Conservation (phyloP, 1,284 basidiomycete genomes). For the Porodaedalea pini region DNA sequence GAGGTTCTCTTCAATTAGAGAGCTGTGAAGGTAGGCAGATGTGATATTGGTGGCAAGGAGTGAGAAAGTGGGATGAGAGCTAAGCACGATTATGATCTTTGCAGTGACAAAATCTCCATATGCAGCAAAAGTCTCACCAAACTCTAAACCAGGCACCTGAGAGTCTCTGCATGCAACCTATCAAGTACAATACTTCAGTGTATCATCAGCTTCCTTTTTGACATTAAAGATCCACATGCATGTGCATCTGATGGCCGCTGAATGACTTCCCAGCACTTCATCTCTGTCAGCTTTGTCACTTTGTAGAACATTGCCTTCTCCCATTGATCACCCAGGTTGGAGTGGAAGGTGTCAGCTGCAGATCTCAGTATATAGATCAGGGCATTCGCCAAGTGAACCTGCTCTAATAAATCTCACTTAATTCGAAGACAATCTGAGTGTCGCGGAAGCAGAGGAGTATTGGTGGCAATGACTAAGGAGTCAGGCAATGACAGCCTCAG, state of each 20-base stretch:
- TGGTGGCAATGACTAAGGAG: too few species aligned
- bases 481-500: too few species aligned
- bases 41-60: conserved; percentile 31
- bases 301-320: not conserved
- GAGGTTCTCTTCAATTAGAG: conserved; percentile 23
- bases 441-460: too few species aligned
- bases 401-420: too few species aligned
- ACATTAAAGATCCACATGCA: not conserved
- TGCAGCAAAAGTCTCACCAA: too few species aligned
- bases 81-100: not conserved
- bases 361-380: not conserved
- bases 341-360: not conserved
- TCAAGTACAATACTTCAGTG: not conserved
- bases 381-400: too few species aligned
- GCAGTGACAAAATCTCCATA: too few species aligned
- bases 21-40: conserved; percentile 24
- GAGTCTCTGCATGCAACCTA: not conserved
- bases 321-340: not conserved
- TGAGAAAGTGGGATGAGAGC: conserved; percentile 22
- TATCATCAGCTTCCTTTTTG: not conserved
- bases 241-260: not conserved
- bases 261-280: not conserved
- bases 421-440: too few species aligned
- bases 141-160: not conserved
- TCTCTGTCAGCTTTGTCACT: not conserved